Evolutionary conservation across 345 rosid genomes (phyloP).

Genomic region (Hibiscus trionum): DNA sequence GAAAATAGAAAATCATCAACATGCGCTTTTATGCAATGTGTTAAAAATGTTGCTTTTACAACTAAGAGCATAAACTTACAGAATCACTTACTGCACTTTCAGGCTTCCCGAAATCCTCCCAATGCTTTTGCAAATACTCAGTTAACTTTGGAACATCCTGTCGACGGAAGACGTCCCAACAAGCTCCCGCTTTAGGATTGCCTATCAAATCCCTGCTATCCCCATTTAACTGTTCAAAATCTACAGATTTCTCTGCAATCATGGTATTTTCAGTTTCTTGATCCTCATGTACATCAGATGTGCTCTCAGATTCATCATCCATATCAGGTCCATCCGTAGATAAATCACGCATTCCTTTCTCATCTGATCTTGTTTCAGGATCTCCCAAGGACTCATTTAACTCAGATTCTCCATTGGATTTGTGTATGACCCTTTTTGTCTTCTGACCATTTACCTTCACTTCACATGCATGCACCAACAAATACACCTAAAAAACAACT

Average conservation of each 20-base stretch:
- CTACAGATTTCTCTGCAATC: slow-evolving; percentile 11
- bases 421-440: slow-evolving; percentile 18
- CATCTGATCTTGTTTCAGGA: slow-evolving; percentile 22
- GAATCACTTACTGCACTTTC: slow-evolving; percentile 27
- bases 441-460: slow-evolving; percentile 26
- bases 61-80: slow-evolving; percentile 38
- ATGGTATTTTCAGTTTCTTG: slow-evolving; percentile 21
- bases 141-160: slow-evolving; percentile 70
- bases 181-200: slow-evolving; percentile 39
- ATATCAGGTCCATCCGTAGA: slow-evolving; percentile 23
- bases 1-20: slow-evolving; percentile 18
- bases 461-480: slow-evolving; percentile 50
- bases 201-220: slow-evolving; percentile 11
- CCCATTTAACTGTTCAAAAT: slow-evolving; percentile 16
- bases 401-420: slow-evolving; percentile 17
- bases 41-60: not conserved
- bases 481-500: slow-evolving; percentile 41
- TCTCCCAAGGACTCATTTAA: slow-evolving; percentile 17
- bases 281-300: slow-evolving; percentile 22
- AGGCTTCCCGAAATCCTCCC: slow-evolving; percentile 33
- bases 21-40: slow-evolving; percentile 6
- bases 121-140: slow-evolving; percentile 40
- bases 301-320: slow-evolving; percentile 18
- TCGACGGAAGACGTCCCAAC: slow-evolving; percentile 80
- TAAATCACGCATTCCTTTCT: slow-evolving; percentile 24